Percentiles rank a stretch among this genome's conserved stretches.
Evolutionary conservation across 1,284 basidiomycete species (phyloP).

Genomic region (Boletellus dicymbophilus): DNA sequence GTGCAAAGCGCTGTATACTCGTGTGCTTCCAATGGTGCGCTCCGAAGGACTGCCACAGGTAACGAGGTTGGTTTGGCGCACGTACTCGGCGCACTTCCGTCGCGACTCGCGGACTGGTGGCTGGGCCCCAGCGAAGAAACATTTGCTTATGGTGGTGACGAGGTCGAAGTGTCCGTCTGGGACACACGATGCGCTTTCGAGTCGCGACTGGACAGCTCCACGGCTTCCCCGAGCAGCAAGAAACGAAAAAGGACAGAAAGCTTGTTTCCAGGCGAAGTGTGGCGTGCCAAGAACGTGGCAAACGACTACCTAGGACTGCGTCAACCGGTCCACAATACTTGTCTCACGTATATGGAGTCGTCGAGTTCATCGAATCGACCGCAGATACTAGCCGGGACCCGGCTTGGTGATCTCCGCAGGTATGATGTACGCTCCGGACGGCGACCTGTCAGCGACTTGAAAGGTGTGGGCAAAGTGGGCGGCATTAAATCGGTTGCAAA

Average conservation of each 20-base stretch:
- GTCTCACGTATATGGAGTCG: constrained; percentile 63
- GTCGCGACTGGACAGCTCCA: constrained; percentile 14
- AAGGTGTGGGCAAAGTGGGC: constrained; percentile 60
- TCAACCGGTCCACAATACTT: constrained; percentile 79
- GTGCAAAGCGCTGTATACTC: constrained; percentile 45
- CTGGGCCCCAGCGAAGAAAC: constrained; percentile 51
- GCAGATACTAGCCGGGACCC: constrained; percentile 74
- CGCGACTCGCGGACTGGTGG: constrained; percentile 66
- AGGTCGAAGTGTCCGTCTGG: constrained; percentile 87
- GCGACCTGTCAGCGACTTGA: constrained; percentile 71
- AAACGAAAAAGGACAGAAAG: constrained; percentile 72
- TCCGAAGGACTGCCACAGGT: constrained; percentile 47
- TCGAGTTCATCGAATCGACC: constrained; percentile 39
- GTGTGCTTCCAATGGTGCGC: constrained; percentile 73
- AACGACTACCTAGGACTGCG: constrained; percentile 80
- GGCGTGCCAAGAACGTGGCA: constrained; percentile 82
- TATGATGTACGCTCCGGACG: constrained; percentile 81
- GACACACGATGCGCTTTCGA: constrained; percentile 71
- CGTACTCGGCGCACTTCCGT: constrained; percentile 52
- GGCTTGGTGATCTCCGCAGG: constrained; percentile 72
- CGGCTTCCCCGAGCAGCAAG: constrained; percentile 34
- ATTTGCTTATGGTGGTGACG: constrained; percentile 86
- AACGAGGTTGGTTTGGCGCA: constrained; percentile 29
- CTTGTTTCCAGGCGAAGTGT: constrained; percentile 71
- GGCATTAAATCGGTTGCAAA: constrained; percentile 65